Percentiles rank a stretch among this genome's conserved stretches.
These are phyloP conservation scores for Anisodus tanguticus DNA, from an alignment of 257 asterid species.

Conservation along the genomic window DNA sequence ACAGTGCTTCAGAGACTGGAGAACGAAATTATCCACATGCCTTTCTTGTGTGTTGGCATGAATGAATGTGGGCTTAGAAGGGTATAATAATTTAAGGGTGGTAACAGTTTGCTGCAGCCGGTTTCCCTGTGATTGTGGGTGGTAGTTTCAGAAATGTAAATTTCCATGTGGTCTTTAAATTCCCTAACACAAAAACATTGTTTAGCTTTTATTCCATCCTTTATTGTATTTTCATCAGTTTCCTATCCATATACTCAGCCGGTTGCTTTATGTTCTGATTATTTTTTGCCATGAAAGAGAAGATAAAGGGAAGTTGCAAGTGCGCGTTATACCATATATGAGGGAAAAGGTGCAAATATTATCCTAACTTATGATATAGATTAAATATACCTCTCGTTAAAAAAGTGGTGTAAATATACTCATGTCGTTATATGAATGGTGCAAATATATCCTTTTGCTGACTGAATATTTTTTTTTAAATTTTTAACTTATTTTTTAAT, in stretches of 20 bases:
- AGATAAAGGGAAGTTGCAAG: background rate
- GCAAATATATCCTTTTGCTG: too few species aligned
- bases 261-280: background rate
- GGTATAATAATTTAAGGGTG: background rate
- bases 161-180: background rate
- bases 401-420: too few species aligned
- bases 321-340: background rate
- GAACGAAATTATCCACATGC: background rate
- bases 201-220: background rate
- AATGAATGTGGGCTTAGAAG: background rate
- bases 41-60: background rate
- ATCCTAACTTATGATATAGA: too few species aligned
- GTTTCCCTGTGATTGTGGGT: constrained; percentile 9
- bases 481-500: too few species aligned
- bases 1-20: background rate
- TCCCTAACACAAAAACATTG: background rate
- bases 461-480: too few species aligned
- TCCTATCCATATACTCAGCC: background rate
- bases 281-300: background rate
- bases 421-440: too few species aligned
- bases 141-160: background rate
- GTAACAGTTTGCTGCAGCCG: background rate
- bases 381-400: too few species aligned
- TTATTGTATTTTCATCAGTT: background rate
- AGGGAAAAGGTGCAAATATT: too few species aligned